Evolutionary conservation across 805 yeast genomes (phyloP), one percentile per base, ranked within the genome.

Genomic region (Lachancea nothofagi): DNA sequence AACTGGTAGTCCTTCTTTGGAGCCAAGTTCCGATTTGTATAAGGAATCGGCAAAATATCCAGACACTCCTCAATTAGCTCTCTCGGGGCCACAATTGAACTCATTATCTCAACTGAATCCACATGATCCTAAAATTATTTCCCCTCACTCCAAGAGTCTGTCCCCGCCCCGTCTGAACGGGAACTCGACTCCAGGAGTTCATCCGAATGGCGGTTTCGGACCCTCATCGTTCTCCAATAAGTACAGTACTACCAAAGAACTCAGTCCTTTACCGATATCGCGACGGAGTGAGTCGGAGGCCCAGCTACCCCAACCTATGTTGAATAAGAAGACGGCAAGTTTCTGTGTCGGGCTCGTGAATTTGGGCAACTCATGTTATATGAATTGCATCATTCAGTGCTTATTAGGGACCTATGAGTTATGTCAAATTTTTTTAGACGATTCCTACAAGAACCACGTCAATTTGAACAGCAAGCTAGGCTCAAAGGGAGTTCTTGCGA

Each of bases 321-420:
- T 20, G 17, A 29, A 13, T 10, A 27, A 17, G 10, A 22, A 47
- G 33, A 53, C 53, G 28, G 36, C 61, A 20, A 62, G 67, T 41
- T 71, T 78, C 37, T 66, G 77, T 14, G 78, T 88, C 0, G 97
- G 97, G 0, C 66, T 89, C 5, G 67, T 71, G 10, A 89, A 89
- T 57, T 66, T 89, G 45, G 96, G 96, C 2, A 90, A 90, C 53
- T 83, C 95, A 0, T 89, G 97, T 59, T 89, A 89, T 61, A 83
- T 89, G 88, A 89, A 89, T 62, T 83, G 95, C 49, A 71, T 83
- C 3, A 61, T 89, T n/a, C 97, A 89, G 62, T 86, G 96, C 59
- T 58, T 90, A 25, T 70, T 80, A 3, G 89, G 90, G 1, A 78
- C 90, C 0, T 77, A 77, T 1, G 78, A 77, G 43, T 62, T 89